phyloP scores from a whole-genome alignment of 306 rosid species.

The Inga laurina region DNA sequence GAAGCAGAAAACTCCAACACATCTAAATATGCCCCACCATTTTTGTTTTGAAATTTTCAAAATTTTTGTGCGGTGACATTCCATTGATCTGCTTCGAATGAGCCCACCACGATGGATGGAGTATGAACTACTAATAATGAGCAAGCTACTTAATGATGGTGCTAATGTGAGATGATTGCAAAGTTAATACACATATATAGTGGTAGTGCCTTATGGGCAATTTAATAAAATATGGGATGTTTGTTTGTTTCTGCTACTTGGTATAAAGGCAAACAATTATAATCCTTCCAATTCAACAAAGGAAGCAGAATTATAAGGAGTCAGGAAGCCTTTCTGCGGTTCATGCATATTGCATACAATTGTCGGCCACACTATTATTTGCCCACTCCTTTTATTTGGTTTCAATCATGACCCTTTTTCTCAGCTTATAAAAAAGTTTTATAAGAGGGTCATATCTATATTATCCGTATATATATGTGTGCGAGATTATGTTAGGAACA shows the following conservation, averaged over 20 bases:
- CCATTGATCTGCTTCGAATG: neutral
- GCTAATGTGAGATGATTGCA: conserved; percentile 10
- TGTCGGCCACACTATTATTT: neutral
- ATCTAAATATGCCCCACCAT: neutral
- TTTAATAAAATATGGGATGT: neutral
- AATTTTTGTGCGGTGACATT: neutral
- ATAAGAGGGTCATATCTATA: neutral
- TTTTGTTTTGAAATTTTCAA: neutral
- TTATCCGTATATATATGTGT: neutral
- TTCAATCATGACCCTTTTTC: neutral
- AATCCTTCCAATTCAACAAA: neutral
- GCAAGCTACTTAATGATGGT: conserved; percentile 14
- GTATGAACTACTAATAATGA: neutral
- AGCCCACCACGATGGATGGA: neutral
- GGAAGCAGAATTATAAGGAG: neutral
- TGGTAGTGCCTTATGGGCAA: neutral
- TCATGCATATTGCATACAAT: neutral
- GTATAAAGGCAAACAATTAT: neutral
- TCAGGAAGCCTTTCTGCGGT: neutral
- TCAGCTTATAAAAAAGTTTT: neutral
- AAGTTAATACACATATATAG: neutral
- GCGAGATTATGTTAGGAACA: neutral
- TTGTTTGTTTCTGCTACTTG: neutral
- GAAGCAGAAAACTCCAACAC: neutral
- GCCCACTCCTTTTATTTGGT: neutral